Percentiles rank a stretch among this genome's conserved stretches.
phyloP scores from a whole-genome alignment of 176 grass and related monocot genomes.

The Oryza australiensis region DNA sequence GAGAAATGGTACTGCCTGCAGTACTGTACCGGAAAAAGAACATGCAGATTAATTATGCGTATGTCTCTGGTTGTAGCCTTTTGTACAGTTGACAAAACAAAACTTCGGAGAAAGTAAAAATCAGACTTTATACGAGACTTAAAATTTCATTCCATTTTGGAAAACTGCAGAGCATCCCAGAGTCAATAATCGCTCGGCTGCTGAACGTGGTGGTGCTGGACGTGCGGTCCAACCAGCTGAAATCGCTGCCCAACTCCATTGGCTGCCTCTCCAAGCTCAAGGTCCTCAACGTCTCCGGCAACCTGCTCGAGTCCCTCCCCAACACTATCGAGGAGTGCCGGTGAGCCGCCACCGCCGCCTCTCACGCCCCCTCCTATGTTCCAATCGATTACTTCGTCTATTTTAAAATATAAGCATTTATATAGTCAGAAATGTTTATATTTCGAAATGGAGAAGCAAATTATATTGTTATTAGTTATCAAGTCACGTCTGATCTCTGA shows the following conservation, averaged over 20 bases:
- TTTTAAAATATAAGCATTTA: no score
- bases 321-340: slow-evolving; percentile 90
- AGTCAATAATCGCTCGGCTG: slow-evolving; percentile 88
- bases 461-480: no score
- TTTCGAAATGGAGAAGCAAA: no score
- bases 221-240: slow-evolving; percentile 93
- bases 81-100: background rate
- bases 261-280: slow-evolving; percentile 96
- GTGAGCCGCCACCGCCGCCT: slow-evolving; percentile 22
- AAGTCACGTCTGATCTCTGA: background rate
- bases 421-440: no score
- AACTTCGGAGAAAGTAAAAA: no score
- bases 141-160: background rate
- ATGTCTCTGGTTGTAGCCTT: background rate
- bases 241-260: slow-evolving; percentile 87
- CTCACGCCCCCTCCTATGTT: no score
- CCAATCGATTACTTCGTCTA: no score
- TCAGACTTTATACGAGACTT: background rate
- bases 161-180: slow-evolving; percentile 72
- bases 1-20: background rate
- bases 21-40: background rate
- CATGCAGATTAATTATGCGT: background rate
- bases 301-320: slow-evolving; percentile 72
- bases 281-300: slow-evolving; percentile 91
- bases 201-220: slow-evolving; percentile 84